Evolutionary conservation across 1,284 basidiomycete genomes (phyloP).

Genomic region (Trametes hirsuta): DNA sequence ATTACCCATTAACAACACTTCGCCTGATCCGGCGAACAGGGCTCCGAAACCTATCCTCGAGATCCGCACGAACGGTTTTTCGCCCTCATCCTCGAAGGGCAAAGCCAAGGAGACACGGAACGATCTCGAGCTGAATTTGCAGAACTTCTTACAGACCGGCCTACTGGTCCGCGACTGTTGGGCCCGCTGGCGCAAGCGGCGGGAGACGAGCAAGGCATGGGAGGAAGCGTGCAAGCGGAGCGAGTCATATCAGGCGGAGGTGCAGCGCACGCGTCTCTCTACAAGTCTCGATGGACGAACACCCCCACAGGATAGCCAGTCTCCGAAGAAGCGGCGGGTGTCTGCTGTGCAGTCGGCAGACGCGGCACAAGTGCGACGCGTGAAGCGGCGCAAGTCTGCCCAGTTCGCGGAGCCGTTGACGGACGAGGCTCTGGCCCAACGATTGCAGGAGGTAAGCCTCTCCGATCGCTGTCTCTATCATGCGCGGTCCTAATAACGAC

Average conservation of each 20-base stretch:
- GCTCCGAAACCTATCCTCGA: slow-evolving; percentile 20
- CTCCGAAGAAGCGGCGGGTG: slow-evolving; percentile 29
- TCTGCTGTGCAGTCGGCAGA: slow-evolving; percentile 25
- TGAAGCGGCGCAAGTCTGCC: slow-evolving; percentile 50
- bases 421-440: slow-evolving; percentile 64
- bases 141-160: slow-evolving; percentile 21
- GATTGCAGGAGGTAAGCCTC: slow-evolving; percentile 64
- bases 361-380: slow-evolving; percentile 31
- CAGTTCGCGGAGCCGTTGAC: slow-evolving; percentile 53
- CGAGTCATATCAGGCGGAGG: slow-evolving; percentile 58
- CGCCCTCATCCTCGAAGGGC: slow-evolving; percentile 26
- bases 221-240: slow-evolving; percentile 61
- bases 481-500: not conserved
- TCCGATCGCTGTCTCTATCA: slow-evolving; percentile 13
- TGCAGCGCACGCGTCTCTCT: slow-evolving; percentile 44
- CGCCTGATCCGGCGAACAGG: slow-evolving; percentile 6
- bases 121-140: slow-evolving; percentile 22
- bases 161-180: slow-evolving; percentile 41
- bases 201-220: slow-evolving; percentile 51
- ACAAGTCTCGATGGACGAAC: slow-evolving; percentile 26
- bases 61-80: slow-evolving; percentile 22
- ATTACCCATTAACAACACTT: not conserved
- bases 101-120: slow-evolving; percentile 33
- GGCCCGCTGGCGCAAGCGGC: slow-evolving; percentile 45
- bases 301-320: slow-evolving; percentile 1